Conservation (phyloP, 257 asterid species). For the Rauvolfia tetraphylla region DNA sequence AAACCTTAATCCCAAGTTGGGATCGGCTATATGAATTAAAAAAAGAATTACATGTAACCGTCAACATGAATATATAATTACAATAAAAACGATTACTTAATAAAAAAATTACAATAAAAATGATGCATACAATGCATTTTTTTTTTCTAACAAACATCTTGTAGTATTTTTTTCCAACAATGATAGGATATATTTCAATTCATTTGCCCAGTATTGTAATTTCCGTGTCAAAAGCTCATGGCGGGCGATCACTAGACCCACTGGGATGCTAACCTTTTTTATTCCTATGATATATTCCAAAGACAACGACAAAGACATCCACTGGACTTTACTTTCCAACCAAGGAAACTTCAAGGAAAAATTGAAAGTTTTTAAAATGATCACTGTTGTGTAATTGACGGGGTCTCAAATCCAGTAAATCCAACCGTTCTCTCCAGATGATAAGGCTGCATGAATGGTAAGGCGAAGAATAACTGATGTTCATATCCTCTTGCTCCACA, state of each 20-base stretch:
- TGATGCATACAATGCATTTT: no score
- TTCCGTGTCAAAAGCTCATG: background rate
- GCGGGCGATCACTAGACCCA: background rate
- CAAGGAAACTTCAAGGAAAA: background rate
- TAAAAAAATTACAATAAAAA: no score
- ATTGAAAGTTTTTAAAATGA: background rate
- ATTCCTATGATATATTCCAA: background rate
- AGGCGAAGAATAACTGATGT: background rate
- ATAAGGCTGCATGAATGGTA: constrained; percentile 9
- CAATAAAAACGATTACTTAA: no score
- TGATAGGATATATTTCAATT: no score
- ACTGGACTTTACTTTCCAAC: background rate
- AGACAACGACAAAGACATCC: constrained; percentile 11
- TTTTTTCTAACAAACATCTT: no score
- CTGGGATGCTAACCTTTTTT: background rate
- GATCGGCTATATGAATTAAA: no score
- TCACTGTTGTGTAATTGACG: background rate
- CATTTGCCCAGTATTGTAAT: background rate
- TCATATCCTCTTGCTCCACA: background rate
- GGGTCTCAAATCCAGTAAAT: background rate
- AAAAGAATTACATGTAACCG: no score
- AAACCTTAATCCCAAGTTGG: no score
- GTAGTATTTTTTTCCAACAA: no score
- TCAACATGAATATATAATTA: no score
- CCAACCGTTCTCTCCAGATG: background rate